Base-by-base conservation (phyloP, 2,329 filamentous ascomycete species). In the Penicillium sp. region DNA sequence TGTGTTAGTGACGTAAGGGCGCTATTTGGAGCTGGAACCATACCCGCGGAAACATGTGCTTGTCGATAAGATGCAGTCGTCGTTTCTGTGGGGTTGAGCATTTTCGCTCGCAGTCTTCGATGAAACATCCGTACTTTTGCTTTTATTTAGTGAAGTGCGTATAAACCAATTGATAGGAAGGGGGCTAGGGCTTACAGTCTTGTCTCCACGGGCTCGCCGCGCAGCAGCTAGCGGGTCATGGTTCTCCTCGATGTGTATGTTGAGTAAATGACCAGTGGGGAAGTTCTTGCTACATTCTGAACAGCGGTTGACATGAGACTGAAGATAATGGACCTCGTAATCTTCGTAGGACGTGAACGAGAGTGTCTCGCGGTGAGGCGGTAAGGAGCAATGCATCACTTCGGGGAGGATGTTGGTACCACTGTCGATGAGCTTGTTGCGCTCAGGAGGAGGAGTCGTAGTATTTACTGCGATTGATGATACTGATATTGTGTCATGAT, bases 41-140 rank as follows among this genome's bases (percentile, higher is more conserved):
- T 69, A 80, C 79, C 71, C 85, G 86, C 12, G 93, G 93, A 70
- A 94, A 99, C 77, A 88, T 83, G 75, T 99, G 94, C 77, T 96
- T 97, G 79, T 96, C 93, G 65, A 96, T 91, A 64, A 96, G 81
- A 79, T 99, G 93, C 72, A 91, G 85, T 35, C 90, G 84, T 44
- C 94, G 85, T 75, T 96, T 97, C 68, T 90, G 87, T 31, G 89
- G 87, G 4, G 90, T 92, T 55, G 85, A 86, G 77, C 93, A 97
- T 71, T 91, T 87, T 64, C 89, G 85, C 58, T 94, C 90, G 74
- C 94, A 99, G 49, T 83, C 87, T 70, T 96, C 89, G 7, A 97
- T 87, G 68, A 97, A 96, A 77, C 94, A 99, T 6, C 86, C 87
- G 75, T 89, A 97, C 86, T 94, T 59, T 15, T 31, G 10, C 1